phyloP scores from a whole-genome alignment of 2,329 filamentous ascomycete species.

The Emericellopsis atlantica region DNA sequence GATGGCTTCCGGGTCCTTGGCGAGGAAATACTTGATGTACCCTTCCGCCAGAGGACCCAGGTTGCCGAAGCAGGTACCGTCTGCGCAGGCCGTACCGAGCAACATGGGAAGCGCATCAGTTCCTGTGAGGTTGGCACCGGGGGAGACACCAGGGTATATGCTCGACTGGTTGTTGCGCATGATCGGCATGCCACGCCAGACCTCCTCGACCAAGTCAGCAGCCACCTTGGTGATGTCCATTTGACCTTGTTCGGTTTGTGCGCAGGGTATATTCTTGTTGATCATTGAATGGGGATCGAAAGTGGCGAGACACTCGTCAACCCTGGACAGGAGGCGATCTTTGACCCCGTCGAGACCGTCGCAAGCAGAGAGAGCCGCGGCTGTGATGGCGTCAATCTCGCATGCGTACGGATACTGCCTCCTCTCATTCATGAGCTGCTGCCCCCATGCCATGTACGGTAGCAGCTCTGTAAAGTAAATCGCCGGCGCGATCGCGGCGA shows the following conservation, averaged over 20 bases:
- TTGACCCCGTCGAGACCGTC: slow-evolving; percentile 1
- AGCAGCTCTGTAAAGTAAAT: slow-evolving; percentile 22
- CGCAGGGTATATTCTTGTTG: slow-evolving; percentile 10
- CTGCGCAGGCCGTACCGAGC: background rate
- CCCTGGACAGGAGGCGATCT: slow-evolving; percentile 1
- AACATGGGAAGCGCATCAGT: background rate
- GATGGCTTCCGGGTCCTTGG: slow-evolving; percentile 1
- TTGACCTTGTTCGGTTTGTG: background rate
- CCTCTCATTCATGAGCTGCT: slow-evolving; percentile 22
- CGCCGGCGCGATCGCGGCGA: slow-evolving; percentile 32
- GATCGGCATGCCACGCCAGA: slow-evolving; percentile 5
- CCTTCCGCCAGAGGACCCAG: background rate
- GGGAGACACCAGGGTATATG: slow-evolving; percentile 4
- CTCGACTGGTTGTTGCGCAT: background rate
- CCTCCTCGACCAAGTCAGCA: slow-evolving; percentile 7
- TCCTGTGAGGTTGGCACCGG: slow-evolving; percentile 6
- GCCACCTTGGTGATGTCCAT: slow-evolving; percentile 3
- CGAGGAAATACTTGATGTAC: background rate
- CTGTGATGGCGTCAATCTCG: slow-evolving; percentile 2
- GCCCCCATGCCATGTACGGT: slow-evolving; percentile 1
- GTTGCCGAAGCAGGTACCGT: background rate
- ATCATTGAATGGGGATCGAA: slow-evolving; percentile 16
- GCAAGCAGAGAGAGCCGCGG: slow-evolving; percentile 1
- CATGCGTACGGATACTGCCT: slow-evolving; percentile 5
- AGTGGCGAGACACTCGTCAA: background rate